Base-by-base conservation (phyloP, 176 grass and related monocot genomes). In the Carex parvula region DNA sequence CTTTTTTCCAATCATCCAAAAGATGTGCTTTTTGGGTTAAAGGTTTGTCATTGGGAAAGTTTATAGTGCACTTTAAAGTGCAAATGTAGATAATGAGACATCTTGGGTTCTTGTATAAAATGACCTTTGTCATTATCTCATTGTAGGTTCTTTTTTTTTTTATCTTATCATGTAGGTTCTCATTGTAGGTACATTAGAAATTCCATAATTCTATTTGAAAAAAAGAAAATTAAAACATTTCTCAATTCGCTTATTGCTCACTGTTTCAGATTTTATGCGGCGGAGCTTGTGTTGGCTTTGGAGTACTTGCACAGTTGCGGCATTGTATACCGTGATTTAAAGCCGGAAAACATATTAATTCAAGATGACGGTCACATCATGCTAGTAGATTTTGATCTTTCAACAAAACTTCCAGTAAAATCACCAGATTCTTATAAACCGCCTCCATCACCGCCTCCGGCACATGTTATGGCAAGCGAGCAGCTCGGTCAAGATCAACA, bases 341-440 rank as follows among this genome's bases (percentile, higher is more conserved):
- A 95, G 80, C 90, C 90, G 0, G 88, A 95, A 84, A 95, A 95
- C 80, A 48, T 95, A 53, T 61, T 93, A 79, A 91, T 97, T 68
- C 91, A 93, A 81, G 86, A 83, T 9, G 79, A 84, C 1, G 89
- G 91, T 16, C 94, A 97, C 78, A 80, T 97, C 29, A 97, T 93
- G 94, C 89, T 97, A 41, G 84, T 97, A 29, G 94, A 97, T 85
- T 97, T 97, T 70, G 94, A 97, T 83, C 91, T 97, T 87, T 93
- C 94, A 63, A 91, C 91, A 54, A 81, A 76, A 22, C 80, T 90
- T 0, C 91, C 91, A 0, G 63, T 79, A 48, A 85, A 65, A 85
- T 79, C 71, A 55, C 58, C 52, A 0, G 75, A 86, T 0, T 52
- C 21, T 0, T 29, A 20, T 29, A 66, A 50, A 18, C 68, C 75